Conservation (phyloP, 352 stramenopile genomes). For the Phytophthora sansomeana region DNA sequence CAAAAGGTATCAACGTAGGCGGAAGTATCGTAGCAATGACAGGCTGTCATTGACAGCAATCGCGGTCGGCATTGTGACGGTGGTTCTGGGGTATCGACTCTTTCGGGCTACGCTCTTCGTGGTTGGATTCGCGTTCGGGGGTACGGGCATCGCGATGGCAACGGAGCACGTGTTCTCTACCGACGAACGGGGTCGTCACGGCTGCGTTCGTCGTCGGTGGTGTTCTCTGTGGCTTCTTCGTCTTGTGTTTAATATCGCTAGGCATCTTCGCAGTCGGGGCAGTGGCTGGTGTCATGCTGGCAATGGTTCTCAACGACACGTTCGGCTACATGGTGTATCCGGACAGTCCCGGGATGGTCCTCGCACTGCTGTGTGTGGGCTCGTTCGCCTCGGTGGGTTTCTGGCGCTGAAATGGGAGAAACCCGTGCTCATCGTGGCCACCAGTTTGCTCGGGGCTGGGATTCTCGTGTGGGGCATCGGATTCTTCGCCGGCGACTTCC, state of each 20-base stretch:
- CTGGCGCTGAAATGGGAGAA: slow-evolving; percentile 53
- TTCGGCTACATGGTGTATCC: slow-evolving; percentile 54
- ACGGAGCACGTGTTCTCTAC: slow-evolving; percentile 37
- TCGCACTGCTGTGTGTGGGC: slow-evolving; percentile 39
- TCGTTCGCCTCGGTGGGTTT: slow-evolving; percentile 41
- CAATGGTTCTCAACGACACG: slow-evolving; percentile 45
- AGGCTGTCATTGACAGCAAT: slow-evolving; percentile 55
- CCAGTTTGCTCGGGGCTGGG: slow-evolving; percentile 46
- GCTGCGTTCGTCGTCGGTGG: slow-evolving; percentile 50
- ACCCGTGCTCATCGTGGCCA: slow-evolving; percentile 48
- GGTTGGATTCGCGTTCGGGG: slow-evolving; percentile 46
- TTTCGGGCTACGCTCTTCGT: slow-evolving; percentile 58
- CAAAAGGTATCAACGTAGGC: slow-evolving; percentile 44
- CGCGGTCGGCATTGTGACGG: slow-evolving; percentile 44
- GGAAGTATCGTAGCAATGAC: slow-evolving; percentile 48
- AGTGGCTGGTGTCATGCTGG: slow-evolving; percentile 48
- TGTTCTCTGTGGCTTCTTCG: slow-evolving; percentile 40
- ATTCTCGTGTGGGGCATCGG: slow-evolving; percentile 52
- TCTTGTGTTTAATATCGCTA: slow-evolving; percentile 43
- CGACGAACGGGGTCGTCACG: slow-evolving; percentile 45
- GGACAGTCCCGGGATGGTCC: slow-evolving; percentile 37
- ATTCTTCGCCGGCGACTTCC: slow-evolving; percentile 58
- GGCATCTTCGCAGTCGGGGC: slow-evolving; percentile 54
- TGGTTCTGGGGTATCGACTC: slow-evolving; percentile 56
- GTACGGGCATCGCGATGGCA: slow-evolving; percentile 40